phyloP scores from a whole-genome alignment of 1,284 basidiomycete genomes.

The Trametes versicolor region DNA sequence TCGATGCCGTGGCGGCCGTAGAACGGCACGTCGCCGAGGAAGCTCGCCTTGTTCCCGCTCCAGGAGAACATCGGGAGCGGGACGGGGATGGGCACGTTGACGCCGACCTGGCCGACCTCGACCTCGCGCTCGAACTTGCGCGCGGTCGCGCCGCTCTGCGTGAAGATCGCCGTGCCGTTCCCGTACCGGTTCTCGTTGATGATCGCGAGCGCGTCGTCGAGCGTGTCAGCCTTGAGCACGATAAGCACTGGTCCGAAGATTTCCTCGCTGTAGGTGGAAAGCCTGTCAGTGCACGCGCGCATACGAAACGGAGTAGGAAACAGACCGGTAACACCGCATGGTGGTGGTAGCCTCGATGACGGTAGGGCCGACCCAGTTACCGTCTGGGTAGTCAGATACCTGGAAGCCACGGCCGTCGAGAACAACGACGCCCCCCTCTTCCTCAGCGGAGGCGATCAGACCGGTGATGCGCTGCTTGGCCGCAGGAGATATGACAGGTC shows the following conservation, averaged over 20 bases:
- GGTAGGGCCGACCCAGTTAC: slow-evolving; percentile 97
- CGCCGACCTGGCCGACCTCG: slow-evolving; percentile 92
- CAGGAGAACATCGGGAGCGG: slow-evolving; percentile 94
- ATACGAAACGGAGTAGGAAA: slow-evolving; percentile 22
- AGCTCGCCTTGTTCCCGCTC: slow-evolving; percentile 92
- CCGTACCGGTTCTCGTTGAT: slow-evolving; percentile 93
- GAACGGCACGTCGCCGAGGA: slow-evolving; percentile 89
- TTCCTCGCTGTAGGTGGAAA: slow-evolving; percentile 71
- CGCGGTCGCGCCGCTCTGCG: slow-evolving; percentile 95
- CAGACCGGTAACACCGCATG: slow-evolving; percentile 91
- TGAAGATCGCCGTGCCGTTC: slow-evolving; percentile 97
- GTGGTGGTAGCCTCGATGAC: slow-evolving; percentile 84
- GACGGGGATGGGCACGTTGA: slow-evolving; percentile 94
- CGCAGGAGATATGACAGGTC: slow-evolving; percentile 92
- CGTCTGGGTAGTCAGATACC: slow-evolving; percentile 84
- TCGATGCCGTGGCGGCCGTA: slow-evolving; percentile 91
- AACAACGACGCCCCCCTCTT: slow-evolving; percentile 88
- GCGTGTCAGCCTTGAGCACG: slow-evolving; percentile 82
- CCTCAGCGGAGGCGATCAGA: slow-evolving; percentile 84
- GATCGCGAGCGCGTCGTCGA: slow-evolving; percentile 92
- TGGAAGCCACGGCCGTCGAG: slow-evolving; percentile 85
- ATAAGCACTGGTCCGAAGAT: slow-evolving; percentile 95
- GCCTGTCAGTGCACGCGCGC: background rate
- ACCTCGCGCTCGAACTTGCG: slow-evolving; percentile 92
- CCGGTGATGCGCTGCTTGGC: slow-evolving; percentile 84